Conservation (phyloP, 306 rosid genomes). For the Vigna trinervia region DNA sequence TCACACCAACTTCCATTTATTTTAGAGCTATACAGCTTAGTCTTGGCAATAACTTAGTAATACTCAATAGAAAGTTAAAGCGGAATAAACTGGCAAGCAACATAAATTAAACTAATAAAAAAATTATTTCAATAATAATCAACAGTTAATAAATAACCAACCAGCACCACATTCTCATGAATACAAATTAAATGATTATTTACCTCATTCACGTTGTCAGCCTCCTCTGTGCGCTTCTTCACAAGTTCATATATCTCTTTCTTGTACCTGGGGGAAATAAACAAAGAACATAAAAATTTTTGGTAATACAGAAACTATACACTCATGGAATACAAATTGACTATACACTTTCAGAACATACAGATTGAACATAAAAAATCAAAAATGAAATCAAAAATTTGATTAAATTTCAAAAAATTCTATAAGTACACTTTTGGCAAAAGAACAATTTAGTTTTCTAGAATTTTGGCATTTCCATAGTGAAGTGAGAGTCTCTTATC, state of each 20-base stretch:
- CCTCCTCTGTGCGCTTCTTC: slow-evolving; percentile 80
- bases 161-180: slow-evolving; percentile 17
- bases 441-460: no score
- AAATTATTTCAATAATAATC: slow-evolving; percentile 27
- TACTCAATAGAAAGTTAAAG: slow-evolving; percentile 21
- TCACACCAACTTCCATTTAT: slow-evolving; percentile 20
- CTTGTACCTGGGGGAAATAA: slow-evolving; percentile 67
- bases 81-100: slow-evolving; percentile 30
- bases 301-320: slow-evolving; percentile 9
- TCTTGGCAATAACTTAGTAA: not conserved
- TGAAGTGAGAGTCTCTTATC: no score
- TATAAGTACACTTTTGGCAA: not conserved
- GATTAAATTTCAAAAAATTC: slow-evolving; percentile 15
- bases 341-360: not conserved
- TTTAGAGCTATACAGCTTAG: slow-evolving; percentile 12
- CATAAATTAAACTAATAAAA: not conserved
- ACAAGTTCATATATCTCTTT: slow-evolving; percentile 79
- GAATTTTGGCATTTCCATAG: no score
- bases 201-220: slow-evolving; percentile 71
- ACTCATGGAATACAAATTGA: slow-evolving; percentile 30
- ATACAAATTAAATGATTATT: slow-evolving; percentile 46
- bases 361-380: slow-evolving; percentile 16
- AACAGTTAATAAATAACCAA: slow-evolving; percentile 23
- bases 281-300: slow-evolving; percentile 28
- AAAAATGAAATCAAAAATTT: slow-evolving; percentile 10